Base-by-base conservation (phyloP, 345 rosid species). In the Acer negundo region DNA sequence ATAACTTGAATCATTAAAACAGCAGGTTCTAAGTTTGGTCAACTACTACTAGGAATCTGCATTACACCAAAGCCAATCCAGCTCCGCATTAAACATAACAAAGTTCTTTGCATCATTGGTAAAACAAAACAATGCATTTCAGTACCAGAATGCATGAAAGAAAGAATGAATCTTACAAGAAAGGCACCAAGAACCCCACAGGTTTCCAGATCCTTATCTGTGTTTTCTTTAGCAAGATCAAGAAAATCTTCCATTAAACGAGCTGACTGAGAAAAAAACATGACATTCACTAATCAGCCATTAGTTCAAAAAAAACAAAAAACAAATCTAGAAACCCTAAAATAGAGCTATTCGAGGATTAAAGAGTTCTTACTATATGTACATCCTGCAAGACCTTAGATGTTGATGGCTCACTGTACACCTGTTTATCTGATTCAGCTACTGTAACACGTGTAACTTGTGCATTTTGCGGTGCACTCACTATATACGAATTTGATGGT, bases 151-250 rank as follows among this genome's bases (percentile, higher is more conserved):
- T 4, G 12, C 16, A n/a, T 20, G 17, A 53, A 59, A 69, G 53
- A 72, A 69, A 69, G 55, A 61, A 73, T 42, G 49, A 62, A 75
- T 76, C 92, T 83, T 88, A 94, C 98, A 75, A 88, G 93, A 81
- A 87, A 90, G 42, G 97, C 98, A 79, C 92, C 89, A 40, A 94
- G 98, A 80, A 90, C 82, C 24, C 97, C 98, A 80, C 98, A 93
- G 42, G 97, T 93, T 85, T 94, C 98, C 59, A 93, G 93, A 84
- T 94, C 97, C 62, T 90, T 87, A 79, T 90, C 88, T 19, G 98
- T 91, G 84, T 93, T 94, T 74, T 90, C 94, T 84, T 86, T 86
- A 35, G 97, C 95, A 70, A 94, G 92, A 80, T 91, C 93, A 73
- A 90, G 91, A 79, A 94, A 94, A 85, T 91, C 90, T 82, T 93